Conservation (phyloP, 768 basidiomycete genomes). For the Agaricus sinodeliciosus region DNA sequence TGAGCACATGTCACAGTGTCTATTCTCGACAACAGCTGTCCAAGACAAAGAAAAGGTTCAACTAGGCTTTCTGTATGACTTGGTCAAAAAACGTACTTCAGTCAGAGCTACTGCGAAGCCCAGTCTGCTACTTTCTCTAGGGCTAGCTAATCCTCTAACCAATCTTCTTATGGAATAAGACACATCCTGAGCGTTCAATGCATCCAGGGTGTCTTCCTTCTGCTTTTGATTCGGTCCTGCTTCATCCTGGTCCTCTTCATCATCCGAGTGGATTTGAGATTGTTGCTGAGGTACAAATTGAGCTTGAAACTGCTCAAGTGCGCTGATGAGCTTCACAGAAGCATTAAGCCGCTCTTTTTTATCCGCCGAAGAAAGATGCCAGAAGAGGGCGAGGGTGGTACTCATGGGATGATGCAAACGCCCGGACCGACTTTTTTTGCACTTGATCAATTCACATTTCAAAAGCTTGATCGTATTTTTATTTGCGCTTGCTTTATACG, state of each 20-base stretch:
- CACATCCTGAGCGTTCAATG: constrained; percentile 82
- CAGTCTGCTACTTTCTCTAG: constrained; percentile 86
- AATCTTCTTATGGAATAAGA: constrained; percentile 87
- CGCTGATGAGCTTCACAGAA: constrained; percentile 73
- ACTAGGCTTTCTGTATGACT: constrained; percentile 1
- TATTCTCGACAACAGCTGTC: constrained; percentile 72
- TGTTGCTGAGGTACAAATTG: constrained; percentile 43
- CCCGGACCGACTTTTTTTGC: constrained; percentile 11
- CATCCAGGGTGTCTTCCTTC: constrained; percentile 48
- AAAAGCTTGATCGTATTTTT: constrained; percentile 4
- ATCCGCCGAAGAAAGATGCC: constrained; percentile 80
- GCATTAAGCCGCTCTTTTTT: constrained; percentile 80
- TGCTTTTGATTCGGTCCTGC: constrained; percentile 27
- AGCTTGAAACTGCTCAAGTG: constrained; percentile 82
- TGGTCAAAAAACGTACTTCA: constrained; percentile 51
- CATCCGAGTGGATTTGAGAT: constrained; percentile 29
- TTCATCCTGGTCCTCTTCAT: constrained; percentile 42
- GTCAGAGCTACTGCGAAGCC: constrained; percentile 96
- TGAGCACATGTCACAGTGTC: constrained; percentile 73
- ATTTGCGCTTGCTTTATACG: constrained; percentile 1
- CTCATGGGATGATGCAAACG: constrained; percentile 39
- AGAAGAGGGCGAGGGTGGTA: constrained; percentile 89
- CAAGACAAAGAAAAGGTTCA: constrained; percentile 6
- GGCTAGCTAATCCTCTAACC: constrained; percentile 83
- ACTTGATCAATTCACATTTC: constrained; percentile 7